Evolutionary conservation across 495 filamentous ascomycete genomes (phyloP).

Genomic region (Talaromyces thailandensis): DNA sequence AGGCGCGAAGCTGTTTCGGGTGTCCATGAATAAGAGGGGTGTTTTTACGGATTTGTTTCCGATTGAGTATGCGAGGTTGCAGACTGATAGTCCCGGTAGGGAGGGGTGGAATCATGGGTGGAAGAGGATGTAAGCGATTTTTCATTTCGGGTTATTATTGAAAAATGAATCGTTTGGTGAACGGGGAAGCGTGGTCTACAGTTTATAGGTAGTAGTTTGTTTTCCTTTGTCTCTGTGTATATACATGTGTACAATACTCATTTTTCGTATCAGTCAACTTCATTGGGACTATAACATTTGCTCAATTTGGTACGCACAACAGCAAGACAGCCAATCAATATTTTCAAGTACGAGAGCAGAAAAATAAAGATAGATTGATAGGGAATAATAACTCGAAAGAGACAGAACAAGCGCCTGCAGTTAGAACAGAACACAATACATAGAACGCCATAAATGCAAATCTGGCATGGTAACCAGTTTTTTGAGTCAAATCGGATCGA

Average conservation of each 20-base stretch:
- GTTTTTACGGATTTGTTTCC: constrained; percentile 59
- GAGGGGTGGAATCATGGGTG: constrained; percentile 71
- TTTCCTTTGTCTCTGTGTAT: background rate
- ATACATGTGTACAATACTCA: background rate
- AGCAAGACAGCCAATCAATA: background rate
- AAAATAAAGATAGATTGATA: background rate
- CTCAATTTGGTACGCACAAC: background rate
- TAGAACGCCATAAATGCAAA: background rate
- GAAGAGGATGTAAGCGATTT: constrained; percentile 23
- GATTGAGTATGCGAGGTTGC: constrained; percentile 78
- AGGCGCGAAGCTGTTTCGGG: constrained; percentile 69
- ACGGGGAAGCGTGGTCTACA: background rate
- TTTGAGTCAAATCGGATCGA: background rate
- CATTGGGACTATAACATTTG: background rate
- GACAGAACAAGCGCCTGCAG: background rate
- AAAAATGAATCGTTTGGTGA: background rate
- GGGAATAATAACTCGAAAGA: background rate
- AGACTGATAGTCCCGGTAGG: constrained; percentile 65
- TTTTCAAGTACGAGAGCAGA: background rate
- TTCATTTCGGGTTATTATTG: background rate
- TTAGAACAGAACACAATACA: background rate
- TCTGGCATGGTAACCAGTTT: background rate
- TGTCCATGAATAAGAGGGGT: constrained; percentile 78
- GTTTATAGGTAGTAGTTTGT: background rate
- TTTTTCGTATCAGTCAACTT: background rate